Evolutionary conservation across 1,284 basidiomycete genomes (phyloP).

Genomic region (Microbotryum violaceum): DNA sequence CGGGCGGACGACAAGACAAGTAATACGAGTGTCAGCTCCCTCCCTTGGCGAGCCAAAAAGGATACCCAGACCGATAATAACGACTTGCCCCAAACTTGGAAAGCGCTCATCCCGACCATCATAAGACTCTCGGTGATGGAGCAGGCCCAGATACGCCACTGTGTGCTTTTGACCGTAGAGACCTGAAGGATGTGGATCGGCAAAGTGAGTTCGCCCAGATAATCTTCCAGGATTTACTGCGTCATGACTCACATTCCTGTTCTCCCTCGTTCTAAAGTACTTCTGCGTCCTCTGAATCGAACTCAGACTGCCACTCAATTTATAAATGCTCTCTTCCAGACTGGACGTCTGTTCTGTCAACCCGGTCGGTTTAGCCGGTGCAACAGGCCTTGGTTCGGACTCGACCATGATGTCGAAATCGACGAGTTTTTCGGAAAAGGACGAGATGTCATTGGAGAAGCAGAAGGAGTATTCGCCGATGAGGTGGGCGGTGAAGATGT

Average conservation of each 20-base stretch:
- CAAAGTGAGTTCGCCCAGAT: not conserved
- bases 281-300: slow-evolving; percentile 85
- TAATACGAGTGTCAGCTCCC: not conserved
- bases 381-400: slow-evolving; percentile 77
- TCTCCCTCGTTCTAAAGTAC: slow-evolving; percentile 51
- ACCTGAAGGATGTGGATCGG: slow-evolving; percentile 13
- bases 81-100: slow-evolving; percentile 34
- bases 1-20: too few relatives aligned
- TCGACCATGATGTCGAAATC: slow-evolving; percentile 93
- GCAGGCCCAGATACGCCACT: slow-evolving; percentile 34
- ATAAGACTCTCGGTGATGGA: slow-evolving; percentile 30
- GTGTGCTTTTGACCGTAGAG: slow-evolving; percentile 33
- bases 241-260: slow-evolving; percentile 21
- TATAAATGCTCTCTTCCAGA: slow-evolving; percentile 86
- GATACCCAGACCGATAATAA: not conserved
- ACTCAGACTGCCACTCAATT: slow-evolving; percentile 72
- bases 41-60: not conserved
- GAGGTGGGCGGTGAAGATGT: slow-evolving; percentile 87
- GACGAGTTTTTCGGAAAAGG: slow-evolving; percentile 79
- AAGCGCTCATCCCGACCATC: slow-evolving; percentile 35
- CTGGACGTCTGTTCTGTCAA: slow-evolving; percentile 82
- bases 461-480: slow-evolving; percentile 97
- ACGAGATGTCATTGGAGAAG: slow-evolving; percentile 90
- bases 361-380: slow-evolving; percentile 58
- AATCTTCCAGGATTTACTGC: not conserved